Evolutionary conservation across 1,139 yeast genomes (phyloP), one percentile per base, ranked within the genome.

Genomic region (Kurtzmaniella quercitrusa): DNA sequence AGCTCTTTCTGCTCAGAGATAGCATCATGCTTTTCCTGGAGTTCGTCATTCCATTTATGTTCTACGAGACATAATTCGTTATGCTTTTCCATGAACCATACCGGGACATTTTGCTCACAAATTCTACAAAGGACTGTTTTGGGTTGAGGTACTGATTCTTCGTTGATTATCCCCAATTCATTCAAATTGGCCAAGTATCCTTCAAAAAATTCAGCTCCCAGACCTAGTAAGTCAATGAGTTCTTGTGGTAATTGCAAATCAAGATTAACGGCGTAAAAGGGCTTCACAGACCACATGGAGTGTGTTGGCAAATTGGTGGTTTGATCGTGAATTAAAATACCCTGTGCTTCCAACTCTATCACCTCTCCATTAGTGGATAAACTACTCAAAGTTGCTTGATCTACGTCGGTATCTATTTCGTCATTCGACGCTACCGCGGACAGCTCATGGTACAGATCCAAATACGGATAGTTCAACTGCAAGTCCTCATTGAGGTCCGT

Each of bases 21-120:
- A 21, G 77, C 73, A 52, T 94, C 98, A 53, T 93, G 96, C 41
- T 83, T 73, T 34, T 74, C 56, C 54, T 85, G 89, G n/a, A 93
- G 79, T 38, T 84, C 83, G 49, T 90, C 91, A 55, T 83, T 89
- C 3, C 86, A 79, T 52, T 85, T 77, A 62, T 90, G 96, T 58
- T 90, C 98, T 38, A 88, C 79, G 24, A 87, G 70, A 56, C 99
- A 94, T 43, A 87, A 69, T 57, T 90, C 95, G 1, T 94, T 84
- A 63, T 94, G 99, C 43, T 84, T 78, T 56, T 91, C 98, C 41
- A 93, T 73, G 83, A 95, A 93, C 98, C 98, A 94, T 1, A 93
- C 89, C 1, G 96, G 97, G n/a, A 91, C 81, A 42, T 79, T 78
- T 24, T 82, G 81, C 57, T 94, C 99, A 63, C 99, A 94, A 17